Conservation (phyloP, 495 filamentous ascomycete species). For the Daldinia decipiens region DNA sequence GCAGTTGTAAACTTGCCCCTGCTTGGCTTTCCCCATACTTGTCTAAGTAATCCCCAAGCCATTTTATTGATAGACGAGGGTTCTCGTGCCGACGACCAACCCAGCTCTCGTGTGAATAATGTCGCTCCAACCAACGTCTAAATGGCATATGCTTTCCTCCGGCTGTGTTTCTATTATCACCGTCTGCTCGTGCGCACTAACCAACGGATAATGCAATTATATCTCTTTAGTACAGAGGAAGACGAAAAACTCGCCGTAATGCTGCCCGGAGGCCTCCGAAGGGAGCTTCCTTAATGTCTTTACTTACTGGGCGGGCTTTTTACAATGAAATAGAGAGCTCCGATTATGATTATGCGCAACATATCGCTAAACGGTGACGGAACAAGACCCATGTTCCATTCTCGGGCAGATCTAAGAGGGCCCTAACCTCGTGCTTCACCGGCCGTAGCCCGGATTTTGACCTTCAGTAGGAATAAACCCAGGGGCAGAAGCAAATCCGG, state of each 20-base stretch:
- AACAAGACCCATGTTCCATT: not conserved
- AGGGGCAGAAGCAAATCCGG: constrained; percentile 63
- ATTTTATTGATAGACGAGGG: not conserved
- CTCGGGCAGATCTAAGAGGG: not conserved
- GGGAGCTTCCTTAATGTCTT: not conserved
- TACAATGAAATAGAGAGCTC: not conserved
- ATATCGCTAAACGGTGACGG: not conserved
- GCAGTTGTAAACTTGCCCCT: constrained; percentile 19
- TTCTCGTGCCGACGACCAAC: not conserved
- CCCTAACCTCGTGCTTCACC: constrained; percentile 22
- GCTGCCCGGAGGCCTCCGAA: too few relatives aligned
- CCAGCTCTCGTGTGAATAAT: not conserved
- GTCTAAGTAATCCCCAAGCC: not conserved
- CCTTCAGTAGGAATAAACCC: constrained; percentile 9
- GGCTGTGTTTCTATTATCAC: not conserved
- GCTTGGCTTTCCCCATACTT: constrained; percentile 10
- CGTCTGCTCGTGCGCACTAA: not conserved
- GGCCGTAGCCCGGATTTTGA: constrained; percentile 36
- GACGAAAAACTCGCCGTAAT: not conserved
- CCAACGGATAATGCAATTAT: not conserved
- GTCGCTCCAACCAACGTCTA: constrained; percentile 11
- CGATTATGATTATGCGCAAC: not conserved
- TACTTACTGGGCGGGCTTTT: not conserved
- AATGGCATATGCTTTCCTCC: not conserved
- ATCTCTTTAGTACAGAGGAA: not conserved